phyloP scores from a whole-genome alignment of 768 basidiomycete genomes.

The Xanthoconium stramineum region DNA sequence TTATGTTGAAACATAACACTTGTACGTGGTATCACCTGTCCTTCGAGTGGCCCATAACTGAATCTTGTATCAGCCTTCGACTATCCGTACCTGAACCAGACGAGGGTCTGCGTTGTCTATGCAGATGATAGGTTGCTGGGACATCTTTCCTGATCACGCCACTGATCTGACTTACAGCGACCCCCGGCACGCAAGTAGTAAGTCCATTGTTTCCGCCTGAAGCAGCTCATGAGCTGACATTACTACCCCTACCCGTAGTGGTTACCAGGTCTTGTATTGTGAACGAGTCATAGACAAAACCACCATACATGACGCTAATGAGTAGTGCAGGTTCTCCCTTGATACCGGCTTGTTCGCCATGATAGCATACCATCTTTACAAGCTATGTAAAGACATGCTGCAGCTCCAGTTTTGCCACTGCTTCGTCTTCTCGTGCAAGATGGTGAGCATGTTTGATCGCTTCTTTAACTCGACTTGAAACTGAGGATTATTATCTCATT shows the following conservation, averaged over 20 bases:
- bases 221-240: background rate
- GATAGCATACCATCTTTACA: slow-evolving; percentile 1
- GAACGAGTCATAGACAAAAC: background rate
- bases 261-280: background rate
- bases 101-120: background rate
- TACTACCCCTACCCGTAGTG: background rate
- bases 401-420: background rate
- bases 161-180: background rate
- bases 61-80: background rate
- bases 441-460: slow-evolving; percentile 4
- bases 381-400: background rate
- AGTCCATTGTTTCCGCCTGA: background rate
- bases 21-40: background rate
- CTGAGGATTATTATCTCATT: background rate
- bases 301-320: background rate
- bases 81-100: background rate
- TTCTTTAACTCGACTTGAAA: background rate
- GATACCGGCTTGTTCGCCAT: slow-evolving; percentile 1
- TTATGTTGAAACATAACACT: background rate
- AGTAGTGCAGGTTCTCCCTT: background rate
- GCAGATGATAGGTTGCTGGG: background rate
- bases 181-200: background rate
- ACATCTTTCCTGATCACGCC: background rate
- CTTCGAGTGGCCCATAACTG: background rate
- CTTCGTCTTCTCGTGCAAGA: slow-evolving; percentile 4